Percentiles rank a stretch among this genome's conserved stretches.
Conservation (phyloP, 2,329 filamentous ascomycete species). For the Torrubiellomyces zombiae region DNA sequence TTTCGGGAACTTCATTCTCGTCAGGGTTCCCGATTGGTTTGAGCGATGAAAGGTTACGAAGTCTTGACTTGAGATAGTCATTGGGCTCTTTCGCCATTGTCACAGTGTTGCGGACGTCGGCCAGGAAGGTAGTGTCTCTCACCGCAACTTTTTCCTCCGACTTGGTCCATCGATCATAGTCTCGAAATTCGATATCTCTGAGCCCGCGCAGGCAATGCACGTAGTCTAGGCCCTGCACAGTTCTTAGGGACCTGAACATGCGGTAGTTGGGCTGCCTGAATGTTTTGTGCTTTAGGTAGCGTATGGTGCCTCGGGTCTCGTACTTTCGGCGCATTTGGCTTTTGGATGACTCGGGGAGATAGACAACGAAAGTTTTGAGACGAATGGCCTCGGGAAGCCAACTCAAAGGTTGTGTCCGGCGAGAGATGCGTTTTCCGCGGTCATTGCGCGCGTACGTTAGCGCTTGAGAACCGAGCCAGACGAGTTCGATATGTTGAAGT, state of each 20-base stretch:
- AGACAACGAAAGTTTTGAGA: constrained; percentile 22
- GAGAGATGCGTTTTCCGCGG: constrained; percentile 15
- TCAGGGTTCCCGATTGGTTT: constrained; percentile 3
- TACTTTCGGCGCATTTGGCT: constrained; percentile 17
- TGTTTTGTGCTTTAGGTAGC: constrained; percentile 14
- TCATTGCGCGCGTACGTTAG: constrained; percentile 8
- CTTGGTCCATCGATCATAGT: constrained; percentile 15
- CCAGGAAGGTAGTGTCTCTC: constrained; percentile 14
- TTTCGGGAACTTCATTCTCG: background rate
- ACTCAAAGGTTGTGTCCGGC: constrained; percentile 18
- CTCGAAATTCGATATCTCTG: constrained; percentile 21
- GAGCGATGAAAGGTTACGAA: constrained; percentile 9
- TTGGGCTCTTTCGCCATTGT: constrained; percentile 6
- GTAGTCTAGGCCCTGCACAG: constrained; percentile 27
- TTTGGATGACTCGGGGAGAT: constrained; percentile 20
- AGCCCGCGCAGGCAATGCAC: constrained; percentile 27
- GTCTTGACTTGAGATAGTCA: constrained; percentile 4
- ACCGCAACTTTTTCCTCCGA: constrained; percentile 4
- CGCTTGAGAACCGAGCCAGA: constrained; percentile 22
- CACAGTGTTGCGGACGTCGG: constrained; percentile 11
- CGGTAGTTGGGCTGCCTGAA: constrained; percentile 23
- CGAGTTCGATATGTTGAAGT: constrained; percentile 25
- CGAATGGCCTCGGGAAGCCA: constrained; percentile 19
- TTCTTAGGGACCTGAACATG: constrained; percentile 18
- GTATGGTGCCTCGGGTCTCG: constrained; percentile 12